Conservation (phyloP, 306 rosid species). For the Acacia crassicarpa region DNA sequence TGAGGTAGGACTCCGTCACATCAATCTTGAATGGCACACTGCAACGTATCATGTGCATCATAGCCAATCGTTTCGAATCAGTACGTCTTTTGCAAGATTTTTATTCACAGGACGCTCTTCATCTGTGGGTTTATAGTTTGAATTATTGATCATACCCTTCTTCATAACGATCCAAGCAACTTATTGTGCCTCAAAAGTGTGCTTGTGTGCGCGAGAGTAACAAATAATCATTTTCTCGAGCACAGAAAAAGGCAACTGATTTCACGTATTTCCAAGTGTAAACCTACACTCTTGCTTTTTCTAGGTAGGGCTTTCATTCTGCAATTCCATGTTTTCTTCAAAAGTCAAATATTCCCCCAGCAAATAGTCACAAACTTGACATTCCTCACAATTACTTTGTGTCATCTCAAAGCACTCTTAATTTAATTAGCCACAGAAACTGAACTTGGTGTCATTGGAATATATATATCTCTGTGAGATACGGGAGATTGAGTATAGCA, state of each 20-base stretch:
- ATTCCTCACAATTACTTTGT: not conserved
- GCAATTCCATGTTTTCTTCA: not conserved
- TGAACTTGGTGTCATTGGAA: constrained; percentile 29
- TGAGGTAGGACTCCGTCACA: not conserved
- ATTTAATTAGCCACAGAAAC: not conserved
- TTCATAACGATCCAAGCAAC: not conserved
- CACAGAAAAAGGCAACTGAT: not conserved
- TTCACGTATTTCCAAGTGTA: not conserved
- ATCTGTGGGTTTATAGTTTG: not conserved
- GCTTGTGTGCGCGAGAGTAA: not conserved
- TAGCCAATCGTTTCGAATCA: not conserved
- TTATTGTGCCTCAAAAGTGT: not conserved
- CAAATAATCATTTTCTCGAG: not conserved
- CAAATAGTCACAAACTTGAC: constrained; percentile 33
- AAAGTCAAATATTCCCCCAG: constrained; percentile 34
- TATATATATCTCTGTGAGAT: constrained; percentile 30
- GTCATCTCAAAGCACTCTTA: constrained; percentile 19
- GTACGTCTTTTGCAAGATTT: not conserved
- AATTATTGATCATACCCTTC: not conserved
- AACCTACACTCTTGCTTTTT: not conserved
- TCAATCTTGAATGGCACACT: not conserved
- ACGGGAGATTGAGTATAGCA: constrained; percentile 14
- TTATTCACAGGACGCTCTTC: not conserved
- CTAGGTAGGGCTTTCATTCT: not conserved
- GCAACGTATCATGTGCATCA: not conserved